Evolutionary conservation across 768 basidiomycete genomes (phyloP).

Genomic region (Serendipita indica): DNA sequence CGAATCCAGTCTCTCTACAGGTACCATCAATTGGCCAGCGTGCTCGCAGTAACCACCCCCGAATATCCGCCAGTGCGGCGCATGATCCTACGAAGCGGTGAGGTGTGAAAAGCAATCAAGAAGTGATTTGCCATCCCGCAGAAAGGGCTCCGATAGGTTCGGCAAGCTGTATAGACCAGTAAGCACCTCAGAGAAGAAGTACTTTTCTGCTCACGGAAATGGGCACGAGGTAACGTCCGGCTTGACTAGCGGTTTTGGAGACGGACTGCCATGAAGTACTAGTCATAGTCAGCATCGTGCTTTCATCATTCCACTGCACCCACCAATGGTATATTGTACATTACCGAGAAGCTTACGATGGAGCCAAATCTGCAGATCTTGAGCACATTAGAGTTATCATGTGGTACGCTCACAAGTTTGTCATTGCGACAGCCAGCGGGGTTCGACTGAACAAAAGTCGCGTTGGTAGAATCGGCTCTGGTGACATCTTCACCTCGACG

Average conservation of each 20-base stretch:
- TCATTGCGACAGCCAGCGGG: constrained; percentile 64
- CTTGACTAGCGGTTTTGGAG: constrained; percentile 47
- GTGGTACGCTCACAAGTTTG: constrained; percentile 37
- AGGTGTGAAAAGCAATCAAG: constrained; percentile 40
- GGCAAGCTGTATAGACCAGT: constrained; percentile 42
- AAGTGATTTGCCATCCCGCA: constrained; percentile 51
- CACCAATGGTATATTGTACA: constrained; percentile 78
- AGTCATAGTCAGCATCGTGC: neutral
- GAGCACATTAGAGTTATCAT: neutral
- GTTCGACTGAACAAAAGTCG: constrained; percentile 62
- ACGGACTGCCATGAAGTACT: constrained; percentile 77
- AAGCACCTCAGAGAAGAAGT: constrained; percentile 15
- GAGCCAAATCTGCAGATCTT: constrained; percentile 34
- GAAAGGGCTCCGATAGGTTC: constrained; percentile 49
- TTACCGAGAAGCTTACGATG: constrained; percentile 66
- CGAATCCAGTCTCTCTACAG: constrained; percentile 28
- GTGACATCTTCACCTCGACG: constrained; percentile 64
- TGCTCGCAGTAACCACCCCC: constrained; percentile 75
- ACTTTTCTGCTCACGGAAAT: constrained; percentile 54
- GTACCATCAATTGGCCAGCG: constrained; percentile 41
- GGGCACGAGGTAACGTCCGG: constrained; percentile 77
- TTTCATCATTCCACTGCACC: constrained; percentile 17
- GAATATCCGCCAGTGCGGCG: constrained; percentile 68
- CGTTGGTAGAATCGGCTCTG: constrained; percentile 84
- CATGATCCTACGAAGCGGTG: constrained; percentile 17